Conservation (phyloP, 768 basidiomycete species). For the Baorangia bicolor region DNA sequence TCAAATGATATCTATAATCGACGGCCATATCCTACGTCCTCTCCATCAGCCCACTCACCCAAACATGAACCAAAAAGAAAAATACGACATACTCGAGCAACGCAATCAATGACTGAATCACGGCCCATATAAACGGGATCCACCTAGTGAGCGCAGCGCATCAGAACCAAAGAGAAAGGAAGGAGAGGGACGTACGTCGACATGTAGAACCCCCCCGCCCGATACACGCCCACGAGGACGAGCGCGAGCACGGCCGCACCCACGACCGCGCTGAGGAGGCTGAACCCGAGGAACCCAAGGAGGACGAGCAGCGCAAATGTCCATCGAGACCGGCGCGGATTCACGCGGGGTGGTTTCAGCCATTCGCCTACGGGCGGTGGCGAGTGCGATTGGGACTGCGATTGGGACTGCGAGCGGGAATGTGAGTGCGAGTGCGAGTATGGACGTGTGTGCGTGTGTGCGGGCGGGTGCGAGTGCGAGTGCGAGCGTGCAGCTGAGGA, state of each 20-base stretch:
- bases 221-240: slow-evolving; percentile 39
- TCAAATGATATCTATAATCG: slow-evolving; percentile 41
- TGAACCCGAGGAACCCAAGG: slow-evolving; percentile 33
- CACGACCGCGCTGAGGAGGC: slow-evolving; percentile 39
- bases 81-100: slow-evolving; percentile 36
- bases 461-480: background rate
- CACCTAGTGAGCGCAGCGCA: slow-evolving; percentile 24
- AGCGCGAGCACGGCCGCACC: slow-evolving; percentile 40
- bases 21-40: slow-evolving; percentile 41
- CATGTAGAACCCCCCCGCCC: slow-evolving; percentile 38
- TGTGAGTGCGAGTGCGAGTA: background rate
- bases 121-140: slow-evolving; percentile 44
- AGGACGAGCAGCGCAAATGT: slow-evolving; percentile 43
- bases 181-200: slow-evolving; percentile 35
- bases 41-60: background rate
- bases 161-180: background rate
- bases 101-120: slow-evolving; percentile 40
- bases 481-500: background rate
- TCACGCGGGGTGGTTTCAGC: slow-evolving; percentile 23
- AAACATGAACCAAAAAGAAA: background rate
- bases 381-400: background rate
- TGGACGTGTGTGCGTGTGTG: no score
- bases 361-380: slow-evolving; percentile 1
- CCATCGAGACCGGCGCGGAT: slow-evolving; percentile 37
- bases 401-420: background rate